Percentiles rank a stretch among this genome's conserved stretches.
Evolutionary conservation across 805 yeast genomes (phyloP).

Genomic region (Kazachstania martiniae): DNA sequence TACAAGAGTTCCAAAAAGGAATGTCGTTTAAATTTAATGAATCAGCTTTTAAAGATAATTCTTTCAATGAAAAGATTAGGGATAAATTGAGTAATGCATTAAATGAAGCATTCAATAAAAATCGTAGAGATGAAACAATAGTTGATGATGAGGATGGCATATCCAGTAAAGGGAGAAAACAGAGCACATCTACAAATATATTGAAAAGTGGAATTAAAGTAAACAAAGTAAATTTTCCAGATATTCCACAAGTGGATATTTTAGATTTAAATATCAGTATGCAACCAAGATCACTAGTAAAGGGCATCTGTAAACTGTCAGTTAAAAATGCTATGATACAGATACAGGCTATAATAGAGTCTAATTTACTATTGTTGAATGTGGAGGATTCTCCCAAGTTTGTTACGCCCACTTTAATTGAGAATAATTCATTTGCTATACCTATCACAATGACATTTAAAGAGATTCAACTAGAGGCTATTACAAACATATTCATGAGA

Average conservation of each 20-base stretch:
- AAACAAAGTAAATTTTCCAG: conserved; percentile 21
- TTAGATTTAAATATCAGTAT: conserved; percentile 25
- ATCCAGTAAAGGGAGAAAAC: too few relatives aligned
- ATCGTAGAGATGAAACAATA: neutral
- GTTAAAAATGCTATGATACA: conserved; percentile 25
- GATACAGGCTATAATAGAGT: conserved; percentile 27
- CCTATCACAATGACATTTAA: conserved; percentile 28
- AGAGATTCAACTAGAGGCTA: conserved; percentile 26
- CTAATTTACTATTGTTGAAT: conserved; percentile 23
- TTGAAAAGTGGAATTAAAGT: conserved; percentile 25
- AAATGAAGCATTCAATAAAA: conserved; percentile 8
- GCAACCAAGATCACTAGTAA: conserved; percentile 24
- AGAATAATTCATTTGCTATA: conserved; percentile 26
- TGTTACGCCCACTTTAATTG: conserved; percentile 24
- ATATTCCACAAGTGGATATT: conserved; percentile 25
- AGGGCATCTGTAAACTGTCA: conserved; percentile 27
- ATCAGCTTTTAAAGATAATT: conserved; percentile 20
- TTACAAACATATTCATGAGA: conserved; percentile 26
- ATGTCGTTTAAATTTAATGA: conserved; percentile 27
- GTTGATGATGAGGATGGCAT: neutral
- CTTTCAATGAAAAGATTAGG: conserved; percentile 22
- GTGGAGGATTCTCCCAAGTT: conserved; percentile 21
- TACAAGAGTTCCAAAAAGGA: too few relatives aligned
- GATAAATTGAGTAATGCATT: conserved; percentile 20
- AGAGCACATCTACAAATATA: conserved; percentile 4